Base-by-base conservation (phyloP, 1,284 basidiomycete genomes). In the Moesziomyces antarcticus region DNA sequence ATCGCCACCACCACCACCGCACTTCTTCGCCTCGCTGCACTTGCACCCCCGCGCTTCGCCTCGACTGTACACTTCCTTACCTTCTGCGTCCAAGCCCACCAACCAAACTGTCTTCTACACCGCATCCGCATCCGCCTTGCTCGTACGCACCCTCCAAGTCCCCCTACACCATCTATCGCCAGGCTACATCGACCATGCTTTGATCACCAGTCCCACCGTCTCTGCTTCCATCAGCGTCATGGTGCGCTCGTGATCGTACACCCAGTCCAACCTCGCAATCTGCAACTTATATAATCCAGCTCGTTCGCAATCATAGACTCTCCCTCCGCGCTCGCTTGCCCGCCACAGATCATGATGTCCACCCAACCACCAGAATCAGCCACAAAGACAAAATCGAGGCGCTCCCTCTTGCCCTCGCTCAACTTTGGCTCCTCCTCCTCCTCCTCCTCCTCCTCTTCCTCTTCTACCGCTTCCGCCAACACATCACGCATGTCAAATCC, bases 371-470 rank as follows among this genome's bases (percentile, higher is more conserved):
- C 63, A 63, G 63, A 72, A 41, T 46, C 69, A 11, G 22, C 47
- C 16, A 48, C 59, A 25, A 66, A 72, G 48, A 37, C 55, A 41
- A 72, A 63, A 25, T 58, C 69, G 27, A 50, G 69, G 11, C 54
- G 69, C 13, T 66, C 57, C 9, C 40, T 62, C 22, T 53, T 72
- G 2, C 63, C 63, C 20, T 63, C 69, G 14, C 59, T 71, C 58
- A 54, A 53, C 35, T 63, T 72, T 43, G 62, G 51, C 11, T 65
- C 56, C 14, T 56, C 56, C 11, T 65, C 65, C 14, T 56, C 53
- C 13, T 65, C 56, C 18, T 56, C 56, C 11, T 65, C 65, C 14
- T 56, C 53, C 3, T 56, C 57, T 24, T 41, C 56, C 8, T 42
- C 50, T 20, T 64, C 58, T 30, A 49, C 21, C 24, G n/a, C 27